Conservation (phyloP, 83 land plant species). For the Picea engelmannii region DNA sequence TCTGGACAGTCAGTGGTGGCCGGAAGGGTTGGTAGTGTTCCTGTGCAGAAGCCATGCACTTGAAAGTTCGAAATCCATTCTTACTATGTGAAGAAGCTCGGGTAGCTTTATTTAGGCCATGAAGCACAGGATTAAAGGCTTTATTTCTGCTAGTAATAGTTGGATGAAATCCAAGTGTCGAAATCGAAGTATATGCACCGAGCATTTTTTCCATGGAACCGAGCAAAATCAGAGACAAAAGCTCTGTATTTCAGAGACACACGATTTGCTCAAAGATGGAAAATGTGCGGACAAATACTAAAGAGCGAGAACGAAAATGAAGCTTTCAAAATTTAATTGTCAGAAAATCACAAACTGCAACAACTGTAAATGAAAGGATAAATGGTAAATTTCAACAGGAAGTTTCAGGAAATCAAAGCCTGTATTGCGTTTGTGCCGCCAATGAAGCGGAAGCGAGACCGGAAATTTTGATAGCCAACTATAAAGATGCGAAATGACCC, state of each 20-base stretch:
- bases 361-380: not conserved
- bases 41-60: not conserved
- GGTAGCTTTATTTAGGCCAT: conserved; percentile 6
- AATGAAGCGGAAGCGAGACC: too few relatives aligned
- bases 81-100: not conserved
- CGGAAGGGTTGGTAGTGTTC: conserved; percentile 93
- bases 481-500: not conserved
- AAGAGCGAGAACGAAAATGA: not conserved
- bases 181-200: not conserved
- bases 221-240: not conserved
- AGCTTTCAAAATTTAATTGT: not conserved
- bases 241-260: not conserved
- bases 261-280: not conserved
- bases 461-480: too few relatives aligned
- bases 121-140: not conserved
- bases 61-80: not conserved
- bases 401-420: not conserved
- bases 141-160: conserved; percentile 1
- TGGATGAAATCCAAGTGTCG: not conserved
- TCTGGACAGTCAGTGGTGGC: conserved; percentile 62
- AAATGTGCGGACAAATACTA: not conserved
- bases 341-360: not conserved
- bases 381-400: not conserved
- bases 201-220: conserved; percentile 2
- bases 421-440: too few relatives aligned